Conservation (phyloP, 495 filamentous ascomycete genomes). For the Paragyromitra xinjiangensis region DNA sequence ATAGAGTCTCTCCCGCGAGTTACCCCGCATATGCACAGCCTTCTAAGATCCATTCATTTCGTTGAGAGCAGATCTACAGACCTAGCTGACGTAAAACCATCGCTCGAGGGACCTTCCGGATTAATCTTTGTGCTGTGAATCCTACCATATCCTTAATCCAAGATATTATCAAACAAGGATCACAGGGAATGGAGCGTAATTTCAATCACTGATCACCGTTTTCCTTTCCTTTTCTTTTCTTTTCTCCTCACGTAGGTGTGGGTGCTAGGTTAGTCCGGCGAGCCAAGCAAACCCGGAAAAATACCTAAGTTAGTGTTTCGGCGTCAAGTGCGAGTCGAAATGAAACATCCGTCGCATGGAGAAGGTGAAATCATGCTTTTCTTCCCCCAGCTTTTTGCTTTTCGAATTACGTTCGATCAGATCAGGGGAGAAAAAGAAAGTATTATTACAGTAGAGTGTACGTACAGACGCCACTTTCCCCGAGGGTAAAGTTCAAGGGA, state of each 20-base stretch:
- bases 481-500: not conserved
- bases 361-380: not conserved
- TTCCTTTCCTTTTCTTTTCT: not conserved
- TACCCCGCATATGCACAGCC: constrained; percentile 34
- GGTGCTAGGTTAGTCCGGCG: not conserved
- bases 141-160: constrained; percentile 4
- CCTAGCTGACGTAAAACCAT: constrained; percentile 1
- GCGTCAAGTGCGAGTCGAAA: not conserved
- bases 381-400: constrained; percentile 29
- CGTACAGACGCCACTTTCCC: not conserved
- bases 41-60: constrained; percentile 4
- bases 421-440: constrained; percentile 17
- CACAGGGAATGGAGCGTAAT: not conserved
- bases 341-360: not conserved
- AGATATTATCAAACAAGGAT: not conserved
- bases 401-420: not conserved
- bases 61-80: not conserved
- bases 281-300: constrained; percentile 12
- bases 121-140: constrained; percentile 21
- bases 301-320: not conserved
- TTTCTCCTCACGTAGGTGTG: not conserved
- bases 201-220: constrained; percentile 11
- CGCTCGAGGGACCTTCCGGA: constrained; percentile 38
- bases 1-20: not conserved
- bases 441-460: not conserved